Evolutionary conservation across 495 filamentous ascomycete species (phyloP).

Genomic region (Neurospora sublineolata): DNA sequence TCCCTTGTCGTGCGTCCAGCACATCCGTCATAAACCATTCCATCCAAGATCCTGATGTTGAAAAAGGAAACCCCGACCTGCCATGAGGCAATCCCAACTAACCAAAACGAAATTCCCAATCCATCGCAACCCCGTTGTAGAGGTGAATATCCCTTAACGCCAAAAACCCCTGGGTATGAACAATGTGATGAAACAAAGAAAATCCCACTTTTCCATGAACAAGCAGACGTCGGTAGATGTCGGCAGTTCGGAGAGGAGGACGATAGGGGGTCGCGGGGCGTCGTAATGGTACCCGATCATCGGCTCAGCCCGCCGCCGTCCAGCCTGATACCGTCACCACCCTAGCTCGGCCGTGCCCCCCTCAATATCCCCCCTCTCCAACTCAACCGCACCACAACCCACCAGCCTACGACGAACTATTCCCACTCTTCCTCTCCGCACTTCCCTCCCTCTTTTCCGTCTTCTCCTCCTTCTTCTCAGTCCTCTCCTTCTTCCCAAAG

Average conservation of each 20-base stretch:
- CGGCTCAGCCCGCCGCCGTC: background rate
- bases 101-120: background rate
- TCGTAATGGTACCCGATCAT: background rate
- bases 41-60: background rate
- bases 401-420: background rate
- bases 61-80: background rate
- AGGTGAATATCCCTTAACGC: background rate
- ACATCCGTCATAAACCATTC: background rate
- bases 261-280: background rate
- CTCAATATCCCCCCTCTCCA: background rate
- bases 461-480: background rate
- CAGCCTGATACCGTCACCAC: background rate
- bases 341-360: too few relatives aligned
- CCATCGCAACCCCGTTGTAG: background rate
- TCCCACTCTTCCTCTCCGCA: background rate
- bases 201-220: background rate
- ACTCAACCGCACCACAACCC: background rate
- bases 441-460: background rate
- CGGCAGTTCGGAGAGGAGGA: background rate
- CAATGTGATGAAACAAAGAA: background rate
- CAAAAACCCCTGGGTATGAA: background rate
- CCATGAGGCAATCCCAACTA: background rate
- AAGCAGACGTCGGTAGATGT: background rate
- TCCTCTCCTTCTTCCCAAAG: slow-evolving; percentile 35
- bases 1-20: too few relatives aligned